Percentiles rank a stretch among this genome's conserved stretches.
Evolutionary conservation across 1,284 basidiomycete species (phyloP).

Genomic region (Sanghuangporus weigelae): DNA sequence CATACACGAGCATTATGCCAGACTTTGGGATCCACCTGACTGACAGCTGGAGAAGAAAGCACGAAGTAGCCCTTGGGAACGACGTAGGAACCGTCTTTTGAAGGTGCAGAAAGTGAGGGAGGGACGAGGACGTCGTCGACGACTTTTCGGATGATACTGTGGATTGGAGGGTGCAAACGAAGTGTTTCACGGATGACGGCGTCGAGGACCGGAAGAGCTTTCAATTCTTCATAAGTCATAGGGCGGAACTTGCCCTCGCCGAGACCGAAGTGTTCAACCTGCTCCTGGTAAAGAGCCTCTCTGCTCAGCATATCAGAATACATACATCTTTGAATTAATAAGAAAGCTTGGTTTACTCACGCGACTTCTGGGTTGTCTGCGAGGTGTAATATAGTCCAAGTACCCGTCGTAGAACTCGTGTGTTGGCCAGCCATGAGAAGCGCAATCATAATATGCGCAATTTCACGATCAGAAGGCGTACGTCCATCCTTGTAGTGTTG

Average conservation of each 20-base stretch:
- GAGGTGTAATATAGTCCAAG: conserved; percentile 91
- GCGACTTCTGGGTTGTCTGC: conserved; percentile 76
- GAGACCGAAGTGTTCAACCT: conserved; percentile 77
- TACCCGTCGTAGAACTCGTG: conserved; percentile 87
- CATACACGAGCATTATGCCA: conserved; percentile 78
- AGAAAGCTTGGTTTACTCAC: conserved; percentile 38
- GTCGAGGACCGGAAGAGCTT: conserved; percentile 80
- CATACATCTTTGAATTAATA: neutral
- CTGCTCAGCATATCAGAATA: conserved; percentile 33
- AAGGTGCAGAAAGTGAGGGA: conserved; percentile 71
- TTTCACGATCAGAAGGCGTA: conserved; percentile 80
- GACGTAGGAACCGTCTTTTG: conserved; percentile 70
- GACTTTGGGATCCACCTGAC: conserved; percentile 80
- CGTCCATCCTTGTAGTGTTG: conserved; percentile 87
- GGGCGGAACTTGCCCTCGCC: conserved; percentile 78
- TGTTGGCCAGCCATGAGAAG: conserved; percentile 98
- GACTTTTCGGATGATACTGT: conserved; percentile 89
- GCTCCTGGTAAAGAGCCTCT: conserved; percentile 83
- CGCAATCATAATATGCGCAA: conserved; percentile 96
- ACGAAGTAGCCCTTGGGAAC: conserved; percentile 92
- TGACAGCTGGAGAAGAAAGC: conserved; percentile 85
- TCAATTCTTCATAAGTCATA: conserved; percentile 86
- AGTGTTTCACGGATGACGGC: conserved; percentile 91
- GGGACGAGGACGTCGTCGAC: conserved; percentile 84
- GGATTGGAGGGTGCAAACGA: conserved; percentile 89